phyloP scores from a whole-genome alignment of 495 filamentous ascomycete species.

The Neurospora sp. region DNA sequence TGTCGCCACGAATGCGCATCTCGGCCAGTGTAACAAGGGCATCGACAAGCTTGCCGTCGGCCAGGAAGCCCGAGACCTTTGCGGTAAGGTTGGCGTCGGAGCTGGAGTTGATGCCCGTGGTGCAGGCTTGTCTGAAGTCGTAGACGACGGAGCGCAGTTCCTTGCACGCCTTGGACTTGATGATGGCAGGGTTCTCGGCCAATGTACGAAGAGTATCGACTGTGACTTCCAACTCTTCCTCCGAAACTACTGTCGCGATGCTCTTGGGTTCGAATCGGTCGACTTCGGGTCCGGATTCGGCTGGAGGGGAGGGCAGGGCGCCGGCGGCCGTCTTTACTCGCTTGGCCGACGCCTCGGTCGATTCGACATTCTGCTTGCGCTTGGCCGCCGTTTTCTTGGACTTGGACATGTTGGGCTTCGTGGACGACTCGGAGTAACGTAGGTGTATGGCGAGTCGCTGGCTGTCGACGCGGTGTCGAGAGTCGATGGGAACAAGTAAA shows the following conservation, averaged over 20 bases:
- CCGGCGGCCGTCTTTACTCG: constrained; percentile 10
- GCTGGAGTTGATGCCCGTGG: constrained; percentile 30
- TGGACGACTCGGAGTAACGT: neutral
- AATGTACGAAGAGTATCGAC: constrained; percentile 33
- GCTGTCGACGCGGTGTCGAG: neutral
- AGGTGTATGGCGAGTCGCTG: neutral
- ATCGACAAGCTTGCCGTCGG: constrained; percentile 33
- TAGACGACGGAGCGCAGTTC: constrained; percentile 36
- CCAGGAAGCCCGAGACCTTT: constrained; percentile 30
- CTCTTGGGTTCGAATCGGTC: constrained; percentile 18
- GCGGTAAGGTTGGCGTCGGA: constrained; percentile 30
- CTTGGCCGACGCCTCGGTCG: constrained; percentile 18
- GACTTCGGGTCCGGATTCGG: constrained; percentile 4
- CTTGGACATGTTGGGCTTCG: constrained; percentile 13
- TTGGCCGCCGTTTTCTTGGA: constrained; percentile 16
- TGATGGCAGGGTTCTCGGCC: constrained; percentile 27
- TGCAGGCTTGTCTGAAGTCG: constrained; percentile 35
- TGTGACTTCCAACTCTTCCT: constrained; percentile 37
- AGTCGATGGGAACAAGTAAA: neutral
- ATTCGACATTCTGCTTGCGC: constrained; percentile 10
- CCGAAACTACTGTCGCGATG: constrained; percentile 23
- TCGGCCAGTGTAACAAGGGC: constrained; percentile 34
- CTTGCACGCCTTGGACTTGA: constrained; percentile 37
- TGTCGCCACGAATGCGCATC: constrained; percentile 33
- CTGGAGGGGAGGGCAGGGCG: constrained; percentile 23